phyloP scores from a whole-genome alignment of 176 grass and related monocot genomes.

The Ensete glaucum region DNA sequence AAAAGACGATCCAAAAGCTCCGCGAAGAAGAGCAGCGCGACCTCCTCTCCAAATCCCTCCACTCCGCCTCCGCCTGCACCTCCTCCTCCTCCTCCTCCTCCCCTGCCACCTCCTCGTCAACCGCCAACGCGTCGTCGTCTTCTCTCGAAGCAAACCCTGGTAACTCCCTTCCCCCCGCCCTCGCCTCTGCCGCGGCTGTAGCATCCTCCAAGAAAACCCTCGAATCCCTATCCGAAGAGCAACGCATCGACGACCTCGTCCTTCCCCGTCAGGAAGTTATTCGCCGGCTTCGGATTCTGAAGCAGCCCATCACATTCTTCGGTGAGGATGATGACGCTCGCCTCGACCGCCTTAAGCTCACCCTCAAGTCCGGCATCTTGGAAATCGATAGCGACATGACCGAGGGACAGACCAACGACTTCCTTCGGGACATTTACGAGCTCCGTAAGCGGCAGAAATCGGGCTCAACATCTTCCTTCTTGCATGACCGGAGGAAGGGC shows the following conservation, averaged over 20 bases:
- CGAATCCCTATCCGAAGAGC: background rate
- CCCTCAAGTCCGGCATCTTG: slow-evolving; percentile 34
- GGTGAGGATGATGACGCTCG: slow-evolving; percentile 54
- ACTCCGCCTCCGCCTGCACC: background rate
- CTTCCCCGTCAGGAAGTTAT: slow-evolving; percentile 55
- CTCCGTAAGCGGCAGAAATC: slow-evolving; percentile 30
- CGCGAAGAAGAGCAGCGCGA: slow-evolving; percentile 29
- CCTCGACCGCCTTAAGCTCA: slow-evolving; percentile 31
- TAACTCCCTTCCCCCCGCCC: background rate
- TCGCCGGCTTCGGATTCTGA: slow-evolving; percentile 52
- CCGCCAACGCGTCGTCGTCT: background rate
- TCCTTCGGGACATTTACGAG: slow-evolving; percentile 62
- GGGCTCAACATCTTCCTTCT: slow-evolving; percentile 3
- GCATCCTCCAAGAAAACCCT: slow-evolving; percentile 13
- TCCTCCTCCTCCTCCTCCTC: background rate
- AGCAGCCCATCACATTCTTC: slow-evolving; percentile 55
- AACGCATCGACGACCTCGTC: background rate
- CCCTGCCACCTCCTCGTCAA: background rate
- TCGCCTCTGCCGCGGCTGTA: background rate
- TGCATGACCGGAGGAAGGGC: slow-evolving; percentile 19
- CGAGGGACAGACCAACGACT: slow-evolving; percentile 81
- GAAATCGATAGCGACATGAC: slow-evolving; percentile 52
- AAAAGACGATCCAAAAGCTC: slow-evolving; percentile 40
- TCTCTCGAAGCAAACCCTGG: background rate
- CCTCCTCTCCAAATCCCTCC: slow-evolving; percentile 29